Conservation (phyloP, 1,139 yeast genomes). For the Geotrichum candidum region DNA sequence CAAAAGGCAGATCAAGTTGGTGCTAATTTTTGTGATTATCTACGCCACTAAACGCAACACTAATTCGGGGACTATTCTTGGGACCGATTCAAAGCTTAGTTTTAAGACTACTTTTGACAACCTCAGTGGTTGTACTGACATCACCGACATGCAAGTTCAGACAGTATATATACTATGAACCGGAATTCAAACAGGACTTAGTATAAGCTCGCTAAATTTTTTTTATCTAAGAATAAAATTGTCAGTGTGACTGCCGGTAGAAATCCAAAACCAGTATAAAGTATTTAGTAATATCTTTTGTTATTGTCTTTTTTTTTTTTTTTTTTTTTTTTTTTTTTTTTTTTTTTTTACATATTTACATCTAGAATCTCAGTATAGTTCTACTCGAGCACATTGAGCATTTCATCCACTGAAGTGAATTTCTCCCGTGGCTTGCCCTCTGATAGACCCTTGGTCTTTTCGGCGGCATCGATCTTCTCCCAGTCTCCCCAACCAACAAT, state of each 20-base stretch:
- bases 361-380: not conserved
- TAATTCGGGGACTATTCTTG: not conserved
- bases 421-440: slow-evolving; percentile 56
- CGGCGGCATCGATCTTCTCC: slow-evolving; percentile 53
- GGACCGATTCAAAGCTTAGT: not conserved
- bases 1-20: not conserved
- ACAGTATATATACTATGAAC: too few species aligned
- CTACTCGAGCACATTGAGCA: slow-evolving; percentile 39
- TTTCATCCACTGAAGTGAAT: slow-evolving; percentile 44
- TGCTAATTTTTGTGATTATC: not conserved
- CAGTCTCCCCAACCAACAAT: slow-evolving; percentile 68
- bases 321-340: too few species aligned
- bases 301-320: too few species aligned
- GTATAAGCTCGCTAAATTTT: too few species aligned
- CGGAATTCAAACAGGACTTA: too few species aligned
- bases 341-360: not conserved
- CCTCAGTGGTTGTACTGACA: too few species aligned
- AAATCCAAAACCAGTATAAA: not conserved
- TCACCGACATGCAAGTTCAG: too few species aligned
- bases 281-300: too few species aligned
- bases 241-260: too few species aligned
- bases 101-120: too few species aligned
- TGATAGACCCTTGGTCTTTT: slow-evolving; percentile 44
- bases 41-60: not conserved
- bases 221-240: not conserved